Evolutionary conservation across 2,329 filamentous ascomycete species (phyloP), one percentile per base, ranked within the genome.

Genomic region (Colletotrichum godetiae): DNA sequence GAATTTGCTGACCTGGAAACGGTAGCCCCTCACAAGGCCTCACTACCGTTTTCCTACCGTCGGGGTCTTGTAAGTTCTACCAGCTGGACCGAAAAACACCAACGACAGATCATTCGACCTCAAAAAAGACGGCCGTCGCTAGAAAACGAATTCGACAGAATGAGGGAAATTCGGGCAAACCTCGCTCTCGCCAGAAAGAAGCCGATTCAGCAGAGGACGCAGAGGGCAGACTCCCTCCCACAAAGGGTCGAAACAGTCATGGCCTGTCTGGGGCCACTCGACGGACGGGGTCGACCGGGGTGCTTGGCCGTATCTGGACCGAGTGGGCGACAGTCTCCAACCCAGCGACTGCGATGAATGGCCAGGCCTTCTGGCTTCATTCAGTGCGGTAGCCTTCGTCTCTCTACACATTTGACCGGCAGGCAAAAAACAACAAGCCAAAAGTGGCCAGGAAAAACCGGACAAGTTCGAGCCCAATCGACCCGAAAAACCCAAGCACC

Each of bases 261-360:
- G 58, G 42, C 31, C 46, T 59, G 57, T 33, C 63, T 24, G 46
- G 60, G 56, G 33, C 67, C 67, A 70, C 67, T 70, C 60, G 46
- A 65, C 70, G 55, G 56, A 73, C 55, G 67, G 60, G 60, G 60
- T 42, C 67, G 67, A 70, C 70, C 61, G 57, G 70, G 70, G 66
- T 69, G 31, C 62, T 69, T 53, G 57, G 66, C 66, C 66, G 33
- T 46, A 61, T 60, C 31, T 64, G 66, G 58, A 27, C 59, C 49
- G 46, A 10, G 29, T 53, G 61, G 52, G 46, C 61, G 46, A 69
- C 22, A 61, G 31, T 68, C 69, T 27, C 37, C 57, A 62, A 31
- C 67, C 69, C 37, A 29, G 52, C 52, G 29, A 60, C 55, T 52
- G 46, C 65, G 35, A 22, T 59, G 11, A 58, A 58, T 63, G 64